Conservation (phyloP, 1,284 basidiomycete genomes). For the Ganoderma sinense region DNA sequence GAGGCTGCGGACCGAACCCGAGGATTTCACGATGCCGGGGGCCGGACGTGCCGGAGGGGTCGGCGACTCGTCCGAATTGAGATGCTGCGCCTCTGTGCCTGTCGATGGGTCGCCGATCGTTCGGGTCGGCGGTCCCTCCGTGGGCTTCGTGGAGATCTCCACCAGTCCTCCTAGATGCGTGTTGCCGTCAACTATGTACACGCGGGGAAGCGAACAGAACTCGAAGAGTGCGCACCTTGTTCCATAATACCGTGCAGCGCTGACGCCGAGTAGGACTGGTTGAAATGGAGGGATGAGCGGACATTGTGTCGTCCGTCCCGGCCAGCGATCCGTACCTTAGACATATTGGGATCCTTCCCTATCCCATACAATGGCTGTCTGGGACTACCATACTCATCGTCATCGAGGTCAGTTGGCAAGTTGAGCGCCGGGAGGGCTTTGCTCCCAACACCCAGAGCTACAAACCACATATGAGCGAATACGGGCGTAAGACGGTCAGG, state of each 20-base stretch:
- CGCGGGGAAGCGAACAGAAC: background rate
- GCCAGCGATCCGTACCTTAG: background rate
- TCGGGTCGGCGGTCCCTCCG: slow-evolving; percentile 51
- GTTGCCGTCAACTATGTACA: background rate
- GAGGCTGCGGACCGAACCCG: slow-evolving; percentile 27
- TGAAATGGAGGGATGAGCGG: slow-evolving; percentile 19
- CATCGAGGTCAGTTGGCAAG: slow-evolving; percentile 23
- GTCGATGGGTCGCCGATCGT: slow-evolving; percentile 56
- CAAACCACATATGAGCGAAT: slow-evolving; percentile 3
- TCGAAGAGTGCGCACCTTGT: slow-evolving; percentile 53
- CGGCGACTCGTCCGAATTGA: slow-evolving; percentile 27
- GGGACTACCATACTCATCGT: slow-evolving; percentile 25
- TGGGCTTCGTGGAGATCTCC: slow-evolving; percentile 59
- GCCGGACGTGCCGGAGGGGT: slow-evolving; percentile 21
- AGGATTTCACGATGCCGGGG: slow-evolving; percentile 21
- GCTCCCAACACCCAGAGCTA: slow-evolving; percentile 49
- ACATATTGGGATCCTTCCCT: slow-evolving; percentile 8
- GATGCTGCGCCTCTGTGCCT: slow-evolving; percentile 41
- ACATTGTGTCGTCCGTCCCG: slow-evolving; percentile 19
- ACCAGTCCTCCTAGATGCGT: slow-evolving; percentile 59
- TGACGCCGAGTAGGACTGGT: slow-evolving; percentile 46
- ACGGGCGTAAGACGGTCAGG: background rate
- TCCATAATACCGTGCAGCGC: slow-evolving; percentile 75
- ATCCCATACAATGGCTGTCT: slow-evolving; percentile 20
- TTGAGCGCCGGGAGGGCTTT: slow-evolving; percentile 39